phyloP scores from a whole-genome alignment of 345 rosid species.

The Odontarrhena argentea region DNA sequence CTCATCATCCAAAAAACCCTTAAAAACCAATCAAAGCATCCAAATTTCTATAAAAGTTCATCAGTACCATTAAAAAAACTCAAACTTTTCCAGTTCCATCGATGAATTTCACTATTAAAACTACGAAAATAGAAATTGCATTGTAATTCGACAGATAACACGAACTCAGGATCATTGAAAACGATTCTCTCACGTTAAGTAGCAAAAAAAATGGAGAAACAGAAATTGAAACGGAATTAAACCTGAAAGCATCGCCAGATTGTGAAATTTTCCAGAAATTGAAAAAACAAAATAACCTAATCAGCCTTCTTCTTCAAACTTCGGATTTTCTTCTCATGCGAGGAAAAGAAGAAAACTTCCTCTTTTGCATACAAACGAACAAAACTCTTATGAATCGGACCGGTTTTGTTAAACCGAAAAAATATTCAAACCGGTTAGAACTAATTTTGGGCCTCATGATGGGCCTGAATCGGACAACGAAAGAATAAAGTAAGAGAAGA shows the following conservation, averaged over 20 bases:
- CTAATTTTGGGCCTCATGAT: conserved; percentile 4
- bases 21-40: conserved; percentile 10
- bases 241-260: conserved; percentile 40
- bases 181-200: conserved; percentile 26
- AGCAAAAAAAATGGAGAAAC: not conserved
- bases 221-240: conserved; percentile 9
- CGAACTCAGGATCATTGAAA: conserved; percentile 26
- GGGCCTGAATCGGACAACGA: conserved; percentile 7
- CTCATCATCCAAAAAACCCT: conserved; percentile 17
- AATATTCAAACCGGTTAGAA: not conserved
- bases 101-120: not conserved
- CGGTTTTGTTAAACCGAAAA: conserved; percentile 6
- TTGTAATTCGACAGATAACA: conserved; percentile 26
- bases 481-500: not conserved
- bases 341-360: not conserved
- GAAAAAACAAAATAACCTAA: conserved; percentile 36
- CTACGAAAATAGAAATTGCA: not conserved
- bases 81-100: not conserved
- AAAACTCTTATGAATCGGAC: conserved; percentile 11
- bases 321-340: conserved; percentile 17
- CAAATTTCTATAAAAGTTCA: conserved; percentile 1
- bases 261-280: conserved; percentile 23
- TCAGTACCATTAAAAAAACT: conserved; percentile 15
- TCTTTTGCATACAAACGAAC: conserved; percentile 5
- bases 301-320: conserved; percentile 13